Base-by-base conservation (phyloP, 805 yeast species). In the Groenewaldozyma tartarivorans region DNA sequence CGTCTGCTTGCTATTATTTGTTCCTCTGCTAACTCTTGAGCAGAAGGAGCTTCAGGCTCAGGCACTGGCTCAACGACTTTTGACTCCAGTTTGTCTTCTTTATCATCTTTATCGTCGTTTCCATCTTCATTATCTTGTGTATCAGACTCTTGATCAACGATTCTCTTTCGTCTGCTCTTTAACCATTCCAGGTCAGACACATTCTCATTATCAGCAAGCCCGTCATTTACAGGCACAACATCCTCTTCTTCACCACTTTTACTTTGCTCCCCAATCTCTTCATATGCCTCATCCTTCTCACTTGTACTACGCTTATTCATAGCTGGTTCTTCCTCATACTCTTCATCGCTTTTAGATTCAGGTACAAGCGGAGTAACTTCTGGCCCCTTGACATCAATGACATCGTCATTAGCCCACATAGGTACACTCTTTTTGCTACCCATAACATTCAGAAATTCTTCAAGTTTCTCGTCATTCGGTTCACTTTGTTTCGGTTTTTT, bases 101-200 rank as follows among this genome's bases (percentile, higher is more conserved):
- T 27, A 6, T 19, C 29, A 19, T 15, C 24, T 6, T 29, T 35
- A 9, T 34, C 37, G 9, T 31, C 37, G 19, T 34, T 27, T 4
- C 26, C 38, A 6, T 42, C 38, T 1, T 37, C 51, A n/a, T n/a
- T n/a, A n/a, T n/a, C n/a, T 49, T 32, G 20, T 44, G 20, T 45
- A n/a, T 13, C 22, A 30, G 38, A 35, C n/a, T 35, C 40, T 17
- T 24, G 21, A 33, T 43, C 85, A 48, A 64, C 71, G 44, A 88
- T 83, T 56, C 92, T 74, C 18, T 71, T 74, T 60, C 92, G 73
- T 58, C 83, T 77, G 50, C 71, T 73, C 53, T 78, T 77, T 45
- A 88, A 70, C 97, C 97, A 88, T 43, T 88, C 95, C 39, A 83
- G 61, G 63, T 88, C 95, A 11, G 87, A 71, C 11, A 82, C 69